Evolutionary conservation across 441 rosid species (phyloP).

Genomic region (Sinapis alba): DNA sequence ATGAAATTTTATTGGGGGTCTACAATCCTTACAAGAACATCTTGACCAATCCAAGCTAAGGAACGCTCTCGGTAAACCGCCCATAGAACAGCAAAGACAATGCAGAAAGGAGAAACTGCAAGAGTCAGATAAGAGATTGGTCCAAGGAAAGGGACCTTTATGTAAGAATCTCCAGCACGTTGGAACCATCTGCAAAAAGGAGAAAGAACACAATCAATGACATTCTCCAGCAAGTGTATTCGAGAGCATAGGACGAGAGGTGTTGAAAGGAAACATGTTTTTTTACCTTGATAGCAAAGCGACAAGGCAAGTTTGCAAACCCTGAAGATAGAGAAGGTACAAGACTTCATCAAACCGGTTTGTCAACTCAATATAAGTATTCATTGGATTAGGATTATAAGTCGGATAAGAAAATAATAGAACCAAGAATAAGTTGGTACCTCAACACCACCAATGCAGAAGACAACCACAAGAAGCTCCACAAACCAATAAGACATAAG

Average conservation of each 20-base stretch:
- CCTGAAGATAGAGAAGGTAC: slow-evolving; percentile 58
- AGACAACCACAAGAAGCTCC: slow-evolving; percentile 91
- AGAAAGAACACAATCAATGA: slow-evolving; percentile 11
- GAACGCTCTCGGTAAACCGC: slow-evolving; percentile 61
- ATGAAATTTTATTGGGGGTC: slow-evolving; percentile 1
- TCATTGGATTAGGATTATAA: no score
- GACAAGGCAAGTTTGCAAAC: slow-evolving; percentile 95
- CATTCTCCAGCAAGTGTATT: slow-evolving; percentile 6
- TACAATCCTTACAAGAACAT: slow-evolving; percentile 76
- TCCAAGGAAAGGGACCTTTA: slow-evolving; percentile 72
- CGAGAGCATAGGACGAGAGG: slow-evolving; percentile 12
- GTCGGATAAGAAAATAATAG: not conserved
- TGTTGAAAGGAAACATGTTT: slow-evolving; percentile 13
- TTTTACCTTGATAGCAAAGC: slow-evolving; percentile 86
- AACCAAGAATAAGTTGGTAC: slow-evolving; percentile 45
- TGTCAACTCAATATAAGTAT: no score
- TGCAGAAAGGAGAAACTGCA: slow-evolving; percentile 76
- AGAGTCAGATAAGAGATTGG: slow-evolving; percentile 69
- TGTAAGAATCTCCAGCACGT: slow-evolving; percentile 55
- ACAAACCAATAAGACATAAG: slow-evolving; percentile 92
- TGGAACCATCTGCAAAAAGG: slow-evolving; percentile 62
- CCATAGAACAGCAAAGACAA: slow-evolving; percentile 51
- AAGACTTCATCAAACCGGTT: slow-evolving; percentile 15
- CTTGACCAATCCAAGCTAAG: slow-evolving; percentile 98
- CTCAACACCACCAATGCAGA: slow-evolving; percentile 98